These are phyloP conservation scores for Papiliotrema nemorosa DNA, from an alignment of 1,284 basidiomycete species.

Conservation along the genomic window DNA sequence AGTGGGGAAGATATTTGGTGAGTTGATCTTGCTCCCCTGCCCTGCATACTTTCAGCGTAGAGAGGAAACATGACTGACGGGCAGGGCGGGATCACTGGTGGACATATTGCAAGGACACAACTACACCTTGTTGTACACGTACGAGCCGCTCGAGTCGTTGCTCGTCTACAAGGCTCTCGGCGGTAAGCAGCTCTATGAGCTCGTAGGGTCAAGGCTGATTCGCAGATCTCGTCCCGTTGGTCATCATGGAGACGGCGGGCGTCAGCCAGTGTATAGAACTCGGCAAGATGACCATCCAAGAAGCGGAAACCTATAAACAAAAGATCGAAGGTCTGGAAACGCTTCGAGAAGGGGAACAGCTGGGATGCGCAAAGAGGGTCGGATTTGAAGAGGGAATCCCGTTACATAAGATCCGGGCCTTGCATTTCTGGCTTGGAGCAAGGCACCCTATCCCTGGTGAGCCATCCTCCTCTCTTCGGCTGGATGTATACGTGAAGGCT, in stretches of 20 bases:
- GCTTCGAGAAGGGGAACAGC: slow-evolving; percentile 1
- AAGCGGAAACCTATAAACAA: not conserved
- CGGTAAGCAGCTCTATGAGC: not conserved
- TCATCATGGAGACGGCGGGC: slow-evolving; percentile 19
- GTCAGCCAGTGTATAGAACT: slow-evolving; percentile 12
- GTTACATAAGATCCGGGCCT: slow-evolving; percentile 42
- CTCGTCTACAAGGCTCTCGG: slow-evolving; percentile 31
- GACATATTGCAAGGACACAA: slow-evolving; percentile 16
- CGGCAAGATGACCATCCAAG: slow-evolving; percentile 6
- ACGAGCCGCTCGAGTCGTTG: slow-evolving; percentile 20
- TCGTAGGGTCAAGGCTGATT: not conserved
- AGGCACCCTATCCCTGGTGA: slow-evolving; percentile 27
- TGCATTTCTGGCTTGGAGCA: slow-evolving; percentile 37
- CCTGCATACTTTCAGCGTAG: not conserved
- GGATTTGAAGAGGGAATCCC: slow-evolving; percentile 37
- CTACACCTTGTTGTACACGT: slow-evolving; percentile 22
- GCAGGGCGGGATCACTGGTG: slow-evolving; percentile 17
- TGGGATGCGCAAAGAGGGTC: slow-evolving; percentile 17
- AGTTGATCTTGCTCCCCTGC: not conserved
- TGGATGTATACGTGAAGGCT: not conserved
- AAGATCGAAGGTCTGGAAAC: slow-evolving; percentile 1
- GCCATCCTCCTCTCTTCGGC: not conserved
- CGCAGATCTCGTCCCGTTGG: slow-evolving; percentile 19
- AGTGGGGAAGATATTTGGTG: slow-evolving; percentile 35
- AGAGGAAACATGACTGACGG: not conserved